phyloP scores from a whole-genome alignment of 306 rosid genomes.

The Astragalus membranaceus region DNA sequence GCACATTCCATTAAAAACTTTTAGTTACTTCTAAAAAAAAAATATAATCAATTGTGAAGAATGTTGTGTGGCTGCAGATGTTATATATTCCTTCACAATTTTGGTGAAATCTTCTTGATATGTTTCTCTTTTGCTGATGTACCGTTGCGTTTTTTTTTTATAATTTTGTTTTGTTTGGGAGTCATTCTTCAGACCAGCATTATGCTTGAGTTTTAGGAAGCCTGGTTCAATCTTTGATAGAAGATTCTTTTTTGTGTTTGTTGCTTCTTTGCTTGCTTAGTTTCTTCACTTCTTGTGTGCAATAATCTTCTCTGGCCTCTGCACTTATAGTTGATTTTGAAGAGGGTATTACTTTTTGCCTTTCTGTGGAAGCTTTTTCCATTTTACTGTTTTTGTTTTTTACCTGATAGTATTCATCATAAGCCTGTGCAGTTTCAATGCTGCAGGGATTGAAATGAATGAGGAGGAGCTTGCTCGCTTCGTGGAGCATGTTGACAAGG shows the following conservation, averaged over 20 bases:
- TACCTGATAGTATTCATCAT: constrained; percentile 27
- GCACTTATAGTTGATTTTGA: background rate
- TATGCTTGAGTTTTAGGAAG: background rate
- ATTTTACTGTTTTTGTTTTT: background rate
- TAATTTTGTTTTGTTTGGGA: background rate
- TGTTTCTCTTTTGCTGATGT: background rate
- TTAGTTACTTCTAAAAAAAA: too few relatives aligned
- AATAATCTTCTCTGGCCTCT: constrained; percentile 4
- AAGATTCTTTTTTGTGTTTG: background rate
- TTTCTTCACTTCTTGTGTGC: background rate
- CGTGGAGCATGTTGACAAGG: constrained; percentile 53
- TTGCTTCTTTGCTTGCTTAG: constrained; percentile 1
- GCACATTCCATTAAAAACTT: too few relatives aligned
- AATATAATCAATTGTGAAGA: background rate
- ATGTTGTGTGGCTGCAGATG: background rate
- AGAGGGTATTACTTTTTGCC: background rate
- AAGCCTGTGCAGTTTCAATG: constrained; percentile 32
- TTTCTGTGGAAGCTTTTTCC: background rate
- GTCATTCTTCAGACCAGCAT: constrained; percentile 1
- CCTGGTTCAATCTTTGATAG: too few relatives aligned
- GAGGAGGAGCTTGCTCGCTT: constrained; percentile 45
- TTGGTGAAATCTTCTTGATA: background rate
- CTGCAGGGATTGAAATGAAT: constrained; percentile 44
- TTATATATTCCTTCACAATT: background rate
- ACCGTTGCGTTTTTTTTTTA: background rate